Evolutionary conservation across 768 basidiomycete genomes (phyloP), one percentile per base, ranked within the genome.

Genomic region (Calocybe indica): DNA sequence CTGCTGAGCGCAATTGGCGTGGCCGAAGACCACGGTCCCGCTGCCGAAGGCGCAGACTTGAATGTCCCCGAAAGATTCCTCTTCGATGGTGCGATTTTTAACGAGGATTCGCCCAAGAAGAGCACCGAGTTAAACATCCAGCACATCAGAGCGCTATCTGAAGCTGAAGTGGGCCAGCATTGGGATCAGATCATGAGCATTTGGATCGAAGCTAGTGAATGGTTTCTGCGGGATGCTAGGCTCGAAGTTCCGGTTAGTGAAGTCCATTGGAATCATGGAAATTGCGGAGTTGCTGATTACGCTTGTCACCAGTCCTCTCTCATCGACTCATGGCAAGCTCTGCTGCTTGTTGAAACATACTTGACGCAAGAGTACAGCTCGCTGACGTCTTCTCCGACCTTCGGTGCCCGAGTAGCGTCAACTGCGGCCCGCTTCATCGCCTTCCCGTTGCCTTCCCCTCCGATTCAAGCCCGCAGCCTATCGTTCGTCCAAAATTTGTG

Each of bases 301-400:
- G 4, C 22, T 22, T 22, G 22, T 22, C 22, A 22, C 22, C 22
- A 22, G 22, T 22, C 22, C 4, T 22, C 22, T 37, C 61, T 80
- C 22, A 40, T 77, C 4, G 57, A 64, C 37, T 61, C 69, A 1
- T 85, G 83, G 83, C 70, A 77, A 51, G 71, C 75, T 0, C 67
- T 85, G 12, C 62, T 86, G n/a, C 70, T 80, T 22, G 72, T 63
- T 12, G 74, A 71, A 37, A 64, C 74, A 7, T 69, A 74, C 43
- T 56, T 75, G 8, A 68, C 70, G 0, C 69, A 74, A 47, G 67
- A 59, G 14, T 58, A 58, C 31, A 62, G 60, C 1, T 68, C 72
- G 52, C 55, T 71, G 9, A 63, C 68, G 1, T 52, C 69, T 3
- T 50, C 66, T 12, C 47, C 70, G 0, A 55, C 64, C 4, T 63